phyloP scores from a whole-genome alignment of 139 green algal genomes.

The Picochlorum sp. region DNA sequence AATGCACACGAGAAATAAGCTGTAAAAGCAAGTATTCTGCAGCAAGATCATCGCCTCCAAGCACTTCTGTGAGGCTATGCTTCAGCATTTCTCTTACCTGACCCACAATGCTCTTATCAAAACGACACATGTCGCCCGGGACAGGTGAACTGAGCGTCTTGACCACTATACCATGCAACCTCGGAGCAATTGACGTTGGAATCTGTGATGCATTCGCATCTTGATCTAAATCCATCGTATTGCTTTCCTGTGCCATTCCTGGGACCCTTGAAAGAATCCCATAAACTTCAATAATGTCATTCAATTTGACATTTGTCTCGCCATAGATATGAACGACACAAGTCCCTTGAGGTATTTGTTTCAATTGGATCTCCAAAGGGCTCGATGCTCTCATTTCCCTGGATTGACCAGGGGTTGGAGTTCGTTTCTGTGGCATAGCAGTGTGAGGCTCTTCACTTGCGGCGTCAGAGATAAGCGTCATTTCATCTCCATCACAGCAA shows the following conservation, averaged over 20 bases:
- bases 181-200: slow-evolving; percentile 45
- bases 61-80: slow-evolving; percentile 25
- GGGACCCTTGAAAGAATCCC: slow-evolving; percentile 39
- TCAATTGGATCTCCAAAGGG: slow-evolving; percentile 7
- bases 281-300: slow-evolving; percentile 55
- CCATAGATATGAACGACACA: slow-evolving; percentile 55
- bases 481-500: no score
- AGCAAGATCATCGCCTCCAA: slow-evolving; percentile 59
- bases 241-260: slow-evolving; percentile 26
- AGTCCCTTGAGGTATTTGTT: slow-evolving; percentile 25
- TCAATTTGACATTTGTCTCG: slow-evolving; percentile 37
- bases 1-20: slow-evolving; percentile 9
- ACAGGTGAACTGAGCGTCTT: background rate
- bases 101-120: background rate
- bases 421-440: no score
- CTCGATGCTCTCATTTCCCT: background rate
- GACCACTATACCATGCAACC: slow-evolving; percentile 42
- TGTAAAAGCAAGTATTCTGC: slow-evolving; percentile 68
- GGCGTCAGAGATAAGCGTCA: no score
- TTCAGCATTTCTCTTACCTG: slow-evolving; percentile 2
- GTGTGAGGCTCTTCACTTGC: no score
- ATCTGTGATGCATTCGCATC: slow-evolving; percentile 35
- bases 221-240: slow-evolving; percentile 15
- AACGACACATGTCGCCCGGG: background rate
- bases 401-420: no score